These are phyloP conservation scores for Leccinum subtestaceum DNA, from an alignment of 768 basidiomycete genomes.

Conservation along the genomic window DNA sequence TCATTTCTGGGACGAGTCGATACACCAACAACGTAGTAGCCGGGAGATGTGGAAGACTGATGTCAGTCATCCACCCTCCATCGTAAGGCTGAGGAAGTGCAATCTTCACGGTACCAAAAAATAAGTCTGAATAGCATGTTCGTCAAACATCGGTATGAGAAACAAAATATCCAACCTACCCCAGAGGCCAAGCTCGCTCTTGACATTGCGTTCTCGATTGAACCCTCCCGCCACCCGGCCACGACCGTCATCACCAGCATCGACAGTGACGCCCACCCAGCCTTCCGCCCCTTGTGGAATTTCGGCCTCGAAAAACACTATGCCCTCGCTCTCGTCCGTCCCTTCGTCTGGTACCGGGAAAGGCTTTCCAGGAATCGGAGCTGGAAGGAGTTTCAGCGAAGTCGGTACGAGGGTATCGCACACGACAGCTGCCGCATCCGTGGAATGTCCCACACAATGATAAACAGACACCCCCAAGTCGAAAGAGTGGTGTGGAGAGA, in stretches of 20 bases:
- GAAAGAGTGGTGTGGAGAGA: slow-evolving; percentile 48
- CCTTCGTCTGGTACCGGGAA: slow-evolving; percentile 73
- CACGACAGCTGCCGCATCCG: slow-evolving; percentile 16
- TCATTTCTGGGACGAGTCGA: slow-evolving; percentile 39
- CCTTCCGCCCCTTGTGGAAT: slow-evolving; percentile 28
- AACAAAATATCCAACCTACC: slow-evolving; percentile 36
- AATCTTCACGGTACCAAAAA: slow-evolving; percentile 38
- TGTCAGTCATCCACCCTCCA: slow-evolving; percentile 39
- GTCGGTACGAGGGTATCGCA: slow-evolving; percentile 46
- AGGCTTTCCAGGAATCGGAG: slow-evolving; percentile 45
- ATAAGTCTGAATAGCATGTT: slow-evolving; percentile 34
- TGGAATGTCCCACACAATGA: slow-evolving; percentile 37
- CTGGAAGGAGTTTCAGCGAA: slow-evolving; percentile 61
- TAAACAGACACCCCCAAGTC: slow-evolving; percentile 48
- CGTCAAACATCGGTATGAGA: not conserved
- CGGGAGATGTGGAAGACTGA: slow-evolving; percentile 54
- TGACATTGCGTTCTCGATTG: slow-evolving; percentile 31
- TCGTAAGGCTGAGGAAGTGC: slow-evolving; percentile 26
- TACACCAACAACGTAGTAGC: slow-evolving; percentile 68
- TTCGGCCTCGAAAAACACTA: slow-evolving; percentile 60
- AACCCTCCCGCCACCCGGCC: slow-evolving; percentile 67
- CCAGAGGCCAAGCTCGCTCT: slow-evolving; percentile 35
- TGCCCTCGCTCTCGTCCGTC: slow-evolving; percentile 70
- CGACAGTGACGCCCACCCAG: slow-evolving; percentile 55
- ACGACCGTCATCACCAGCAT: slow-evolving; percentile 45